A percentile compares a stretch with the other conserved stretches of the same genome.
These are phyloP conservation scores for Sporothrix pseudoabietina DNA, from an alignment of 2,329 filamentous ascomycete species.

Conservation along the genomic window DNA sequence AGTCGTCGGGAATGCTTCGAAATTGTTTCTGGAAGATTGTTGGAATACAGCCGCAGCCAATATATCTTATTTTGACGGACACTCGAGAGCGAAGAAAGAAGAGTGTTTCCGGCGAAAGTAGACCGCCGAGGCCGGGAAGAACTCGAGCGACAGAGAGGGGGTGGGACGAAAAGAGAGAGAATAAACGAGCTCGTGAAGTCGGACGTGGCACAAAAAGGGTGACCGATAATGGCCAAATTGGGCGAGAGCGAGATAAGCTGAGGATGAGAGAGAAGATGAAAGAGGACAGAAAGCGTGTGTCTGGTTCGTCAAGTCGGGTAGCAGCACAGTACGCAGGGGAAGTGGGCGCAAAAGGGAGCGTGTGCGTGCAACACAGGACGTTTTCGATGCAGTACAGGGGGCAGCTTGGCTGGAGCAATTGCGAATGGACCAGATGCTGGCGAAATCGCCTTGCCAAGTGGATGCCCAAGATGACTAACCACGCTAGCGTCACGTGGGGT, in stretches of 20 bases:
- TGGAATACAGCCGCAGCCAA: not conserved
- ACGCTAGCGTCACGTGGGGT: slow-evolving; percentile 12
- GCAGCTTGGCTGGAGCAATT: slow-evolving; percentile 21
- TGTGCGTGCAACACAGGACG: not conserved
- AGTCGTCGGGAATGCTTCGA: not conserved
- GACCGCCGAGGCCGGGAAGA: not conserved
- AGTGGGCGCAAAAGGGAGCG: not conserved
- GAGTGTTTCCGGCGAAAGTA: not conserved
- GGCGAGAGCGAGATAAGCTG: not conserved
- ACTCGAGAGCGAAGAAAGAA: not conserved
- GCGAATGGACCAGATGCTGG: slow-evolving; percentile 14
- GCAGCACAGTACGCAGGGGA: not conserved
- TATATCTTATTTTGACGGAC: not conserved
- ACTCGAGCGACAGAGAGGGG: not conserved
- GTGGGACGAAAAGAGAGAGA: not conserved
- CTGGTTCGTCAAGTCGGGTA: not conserved
- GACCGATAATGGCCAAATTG: not conserved
- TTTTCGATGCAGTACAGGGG: slow-evolving; percentile 21
- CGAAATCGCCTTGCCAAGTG: slow-evolving; percentile 15
- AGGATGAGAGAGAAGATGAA: not conserved
- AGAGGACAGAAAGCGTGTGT: not conserved
- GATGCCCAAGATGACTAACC: slow-evolving; percentile 7
- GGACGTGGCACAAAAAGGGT: slow-evolving; percentile 11
- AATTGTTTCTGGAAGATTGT: not conserved
- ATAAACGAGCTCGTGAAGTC: slow-evolving; percentile 18